phyloP scores from a whole-genome alignment of 2,329 filamentous ascomycete genomes.

The Truncatella angustata region DNA sequence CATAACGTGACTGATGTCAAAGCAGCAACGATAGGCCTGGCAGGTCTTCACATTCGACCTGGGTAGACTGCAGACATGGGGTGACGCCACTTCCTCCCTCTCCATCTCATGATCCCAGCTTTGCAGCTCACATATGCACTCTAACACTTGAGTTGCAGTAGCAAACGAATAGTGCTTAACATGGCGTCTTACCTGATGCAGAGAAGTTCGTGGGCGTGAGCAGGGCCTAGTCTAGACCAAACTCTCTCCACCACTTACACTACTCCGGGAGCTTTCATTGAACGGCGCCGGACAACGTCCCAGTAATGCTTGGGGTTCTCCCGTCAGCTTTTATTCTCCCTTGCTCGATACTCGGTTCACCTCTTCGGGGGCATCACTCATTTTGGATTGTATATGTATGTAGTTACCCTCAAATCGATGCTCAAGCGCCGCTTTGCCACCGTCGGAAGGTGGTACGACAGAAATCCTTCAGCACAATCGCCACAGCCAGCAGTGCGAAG shows the following conservation, averaged over 20 bases:
- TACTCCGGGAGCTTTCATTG: background rate
- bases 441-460: too few species aligned
- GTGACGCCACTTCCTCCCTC: background rate
- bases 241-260: background rate
- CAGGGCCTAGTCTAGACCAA: background rate
- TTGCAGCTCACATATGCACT: background rate
- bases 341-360: too few species aligned
- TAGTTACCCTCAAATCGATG: too few species aligned
- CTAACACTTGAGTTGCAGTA: background rate
- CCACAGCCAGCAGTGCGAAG: too few species aligned
- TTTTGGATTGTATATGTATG: too few species aligned
- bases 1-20: background rate
- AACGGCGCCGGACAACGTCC: background rate
- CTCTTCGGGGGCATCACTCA: too few species aligned
- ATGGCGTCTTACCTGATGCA: background rate
- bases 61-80: background rate
- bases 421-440: too few species aligned
- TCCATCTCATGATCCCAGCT: background rate
- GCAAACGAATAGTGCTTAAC: background rate
- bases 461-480: too few species aligned
- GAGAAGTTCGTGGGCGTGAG: background rate
- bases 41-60: background rate
- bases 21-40: background rate
- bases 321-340: background rate
- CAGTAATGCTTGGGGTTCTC: background rate